Conservation (phyloP, 352 stramenopile genomes). For the Phytopythium vexans region DNA sequence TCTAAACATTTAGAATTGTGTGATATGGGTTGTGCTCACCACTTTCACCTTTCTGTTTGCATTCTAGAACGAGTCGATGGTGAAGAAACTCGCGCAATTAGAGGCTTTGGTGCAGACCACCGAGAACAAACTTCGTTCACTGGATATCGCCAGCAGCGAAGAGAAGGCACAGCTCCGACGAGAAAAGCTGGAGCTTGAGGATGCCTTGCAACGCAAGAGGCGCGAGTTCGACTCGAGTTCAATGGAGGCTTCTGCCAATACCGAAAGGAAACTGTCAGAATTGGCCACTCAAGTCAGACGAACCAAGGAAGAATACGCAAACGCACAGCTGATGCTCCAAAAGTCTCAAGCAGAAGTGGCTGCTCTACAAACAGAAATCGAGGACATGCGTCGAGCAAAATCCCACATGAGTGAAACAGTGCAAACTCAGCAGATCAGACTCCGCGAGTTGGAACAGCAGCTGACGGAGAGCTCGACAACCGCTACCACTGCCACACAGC, state of each 20-base stretch:
- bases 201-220: slow-evolving; percentile 21
- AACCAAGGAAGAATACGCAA: slow-evolving; percentile 11
- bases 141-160: slow-evolving; percentile 16
- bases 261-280: slow-evolving; percentile 2
- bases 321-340: slow-evolving; percentile 7
- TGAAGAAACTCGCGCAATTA: neutral
- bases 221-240: slow-evolving; percentile 13
- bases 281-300: slow-evolving; percentile 11
- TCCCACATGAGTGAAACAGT: too few species aligned
- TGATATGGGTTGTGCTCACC: too few species aligned
- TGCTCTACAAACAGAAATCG: slow-evolving; percentile 9
- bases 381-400: neutral
- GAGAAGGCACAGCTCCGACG: slow-evolving; percentile 28
- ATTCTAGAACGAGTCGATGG: too few species aligned
- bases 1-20: too few species aligned
- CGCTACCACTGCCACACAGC: neutral
- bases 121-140: slow-evolving; percentile 11
- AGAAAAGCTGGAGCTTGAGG: slow-evolving; percentile 33
- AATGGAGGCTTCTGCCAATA: slow-evolving; percentile 14
- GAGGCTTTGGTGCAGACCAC: slow-evolving; percentile 6
- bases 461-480: neutral
- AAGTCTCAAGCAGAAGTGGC: slow-evolving; percentile 8
- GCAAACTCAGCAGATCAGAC: too few species aligned
- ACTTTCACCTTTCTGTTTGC: too few species aligned
- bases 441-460: slow-evolving; percentile 1